Evolutionary conservation across 2,329 filamentous ascomycete species (phyloP), one percentile per base, ranked within the genome.

Genomic region (Lecanoromycetidae sp.): DNA sequence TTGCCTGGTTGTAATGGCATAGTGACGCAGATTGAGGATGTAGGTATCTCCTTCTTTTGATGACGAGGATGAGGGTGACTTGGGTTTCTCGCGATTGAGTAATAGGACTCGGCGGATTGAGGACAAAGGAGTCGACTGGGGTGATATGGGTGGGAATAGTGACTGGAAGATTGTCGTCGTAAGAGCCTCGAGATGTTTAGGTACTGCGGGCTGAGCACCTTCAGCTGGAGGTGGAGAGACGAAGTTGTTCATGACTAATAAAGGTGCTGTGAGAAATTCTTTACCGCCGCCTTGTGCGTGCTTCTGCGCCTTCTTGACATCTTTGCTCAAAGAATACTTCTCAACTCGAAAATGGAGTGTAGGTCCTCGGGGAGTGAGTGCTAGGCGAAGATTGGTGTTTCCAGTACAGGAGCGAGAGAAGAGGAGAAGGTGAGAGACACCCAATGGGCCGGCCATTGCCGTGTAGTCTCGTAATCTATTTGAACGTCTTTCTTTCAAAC

Each of bases 161-260:
- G 87, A 94, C 64, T 95, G 90, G 67, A 96, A 98, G 59, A 95
- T 80, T 37, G 87, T 93, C 2, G 88, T 96, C 2, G 87, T 81
- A 26, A 98, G 80, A 20, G 84, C 82, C 67, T 98, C 91, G 59
- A 98, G 84, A 57, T 95, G 88, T 61, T 87, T 93, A 4, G 90
- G 87, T n/a, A 94, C 80, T 52, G 82, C 76, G 13, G 59, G 58
- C 48, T 73, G 75, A 25, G 76, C 66, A 48, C 79, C 75, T 50
- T 69, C 62, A 47, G 67, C 61, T 55, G 52, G 5, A 52, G 72
- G 71, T 23, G 82, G 75, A 3, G 80, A 82, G 32, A 77, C 77
- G 65, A 98, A 94, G 65, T 94, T 95, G 69, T 98, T 98, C 91
- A 98, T 96, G 55, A 98, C 91, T 36, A 98, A 76, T 66, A 96